phyloP scores from a whole-genome alignment of 805 yeast species.

The Myxozyma lipomycoides region DNA sequence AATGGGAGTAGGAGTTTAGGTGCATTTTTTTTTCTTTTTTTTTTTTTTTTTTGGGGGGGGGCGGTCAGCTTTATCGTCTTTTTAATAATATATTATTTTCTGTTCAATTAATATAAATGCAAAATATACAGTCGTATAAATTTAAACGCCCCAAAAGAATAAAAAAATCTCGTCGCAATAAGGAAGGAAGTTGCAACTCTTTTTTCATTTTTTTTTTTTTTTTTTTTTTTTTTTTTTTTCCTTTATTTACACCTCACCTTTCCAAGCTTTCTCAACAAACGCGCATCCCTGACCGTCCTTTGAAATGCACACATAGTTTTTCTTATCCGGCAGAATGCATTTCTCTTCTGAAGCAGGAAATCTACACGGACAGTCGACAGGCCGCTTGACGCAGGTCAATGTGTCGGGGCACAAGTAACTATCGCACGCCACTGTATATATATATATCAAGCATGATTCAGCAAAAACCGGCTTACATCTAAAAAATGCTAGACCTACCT shows the following conservation, averaged over 20 bases:
- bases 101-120: too few species aligned
- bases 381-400: constrained; percentile 62
- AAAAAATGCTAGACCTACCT: constrained; percentile 7
- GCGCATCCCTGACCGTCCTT: constrained; percentile 72
- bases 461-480: neutral
- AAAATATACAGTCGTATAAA: too few species aligned
- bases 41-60: neutral
- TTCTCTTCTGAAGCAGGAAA: constrained; percentile 80
- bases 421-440: constrained; percentile 46
- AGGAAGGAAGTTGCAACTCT: too few species aligned
- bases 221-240: neutral
- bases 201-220: neutral
- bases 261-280: constrained; percentile 73
- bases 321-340: constrained; percentile 67
- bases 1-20: neutral
- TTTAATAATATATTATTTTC: too few species aligned
- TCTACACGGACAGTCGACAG: constrained; percentile 83
- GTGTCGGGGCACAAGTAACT: constrained; percentile 81
- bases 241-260: constrained; percentile 45
- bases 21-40: neutral
- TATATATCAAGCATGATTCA: neutral
- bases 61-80: neutral
- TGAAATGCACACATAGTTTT: constrained; percentile 73
- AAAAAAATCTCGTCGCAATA: too few species aligned
- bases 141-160: too few species aligned